Evolutionary conservation across 192 early-diverging fungal genomes (phyloP).

Genomic region (Backusella westeae): DNA sequence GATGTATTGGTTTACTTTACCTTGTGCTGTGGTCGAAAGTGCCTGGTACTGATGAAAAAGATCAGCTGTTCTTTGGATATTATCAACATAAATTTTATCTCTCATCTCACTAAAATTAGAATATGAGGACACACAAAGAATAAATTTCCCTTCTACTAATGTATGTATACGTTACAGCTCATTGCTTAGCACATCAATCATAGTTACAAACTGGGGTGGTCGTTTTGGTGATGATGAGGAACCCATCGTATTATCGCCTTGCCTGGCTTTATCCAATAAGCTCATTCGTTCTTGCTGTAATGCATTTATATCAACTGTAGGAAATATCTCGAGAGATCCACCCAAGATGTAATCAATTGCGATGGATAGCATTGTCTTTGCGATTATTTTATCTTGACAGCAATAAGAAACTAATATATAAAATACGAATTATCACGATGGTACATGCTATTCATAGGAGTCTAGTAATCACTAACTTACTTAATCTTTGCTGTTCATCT

Average conservation of each 20-base stretch:
- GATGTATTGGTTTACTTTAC: too few relatives aligned
- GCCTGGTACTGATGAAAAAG: slow-evolving; percentile 11
- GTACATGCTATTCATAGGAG: too few relatives aligned
- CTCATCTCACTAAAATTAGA: slow-evolving; percentile 13
- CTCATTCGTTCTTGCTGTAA: slow-evolving; percentile 17
- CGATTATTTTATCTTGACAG: slow-evolving; percentile 11
- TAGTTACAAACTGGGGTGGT: slow-evolving; percentile 21
- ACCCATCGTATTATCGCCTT: background rate
- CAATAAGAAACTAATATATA: slow-evolving; percentile 5
- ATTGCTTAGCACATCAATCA: background rate
- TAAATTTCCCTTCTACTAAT: background rate
- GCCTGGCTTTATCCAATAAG: slow-evolving; percentile 10
- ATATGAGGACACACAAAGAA: background rate
- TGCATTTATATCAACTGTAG: slow-evolving; percentile 14
- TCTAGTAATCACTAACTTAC: background rate
- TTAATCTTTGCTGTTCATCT: slow-evolving; percentile 10
- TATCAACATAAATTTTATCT: slow-evolving; percentile 32
- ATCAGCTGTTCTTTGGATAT: slow-evolving; percentile 24
- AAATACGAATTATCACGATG: background rate
- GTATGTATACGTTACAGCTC: slow-evolving; percentile 10
- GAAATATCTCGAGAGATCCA: slow-evolving; percentile 19
- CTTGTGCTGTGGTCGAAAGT: too few relatives aligned
- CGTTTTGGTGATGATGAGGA: background rate
- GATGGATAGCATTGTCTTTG: slow-evolving; percentile 16
- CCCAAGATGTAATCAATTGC: slow-evolving; percentile 12